Conservation (phyloP, 2,329 filamentous ascomycete genomes). For the Diaporthe amygdali region DNA sequence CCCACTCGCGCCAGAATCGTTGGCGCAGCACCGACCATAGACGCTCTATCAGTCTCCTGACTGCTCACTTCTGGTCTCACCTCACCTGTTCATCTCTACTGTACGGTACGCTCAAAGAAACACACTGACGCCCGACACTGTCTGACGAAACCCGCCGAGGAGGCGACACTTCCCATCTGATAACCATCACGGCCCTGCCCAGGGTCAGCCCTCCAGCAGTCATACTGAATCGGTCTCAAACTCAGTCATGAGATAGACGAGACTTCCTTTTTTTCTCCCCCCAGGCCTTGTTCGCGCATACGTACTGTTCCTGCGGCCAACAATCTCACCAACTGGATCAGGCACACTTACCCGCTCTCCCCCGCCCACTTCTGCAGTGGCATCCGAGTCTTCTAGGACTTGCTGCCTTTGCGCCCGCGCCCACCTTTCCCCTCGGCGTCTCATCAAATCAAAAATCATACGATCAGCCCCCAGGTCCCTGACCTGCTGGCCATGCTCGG, state of each 20-base stretch:
- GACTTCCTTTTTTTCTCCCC: not conserved
- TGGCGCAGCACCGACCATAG: not conserved
- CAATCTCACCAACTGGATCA: not conserved
- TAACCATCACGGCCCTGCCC: not conserved
- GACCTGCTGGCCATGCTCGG: conserved; percentile 21
- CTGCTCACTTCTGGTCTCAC: conserved; percentile 10
- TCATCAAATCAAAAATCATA: conserved; percentile 11
- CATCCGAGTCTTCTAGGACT: conserved; percentile 11
- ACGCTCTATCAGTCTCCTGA: conserved; percentile 10
- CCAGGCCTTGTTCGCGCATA: not conserved
- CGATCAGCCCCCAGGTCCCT: not conserved
- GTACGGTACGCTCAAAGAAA: not conserved
- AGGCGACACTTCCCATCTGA: not conserved
- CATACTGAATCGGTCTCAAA: not conserved
- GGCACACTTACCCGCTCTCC: not conserved
- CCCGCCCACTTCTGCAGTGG: not conserved
- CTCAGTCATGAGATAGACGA: not conserved
- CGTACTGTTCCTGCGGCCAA: not conserved
- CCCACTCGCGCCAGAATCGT: not conserved
- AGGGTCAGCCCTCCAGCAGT: not conserved
- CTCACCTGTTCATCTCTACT: not conserved
- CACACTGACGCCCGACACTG: conserved; percentile 5
- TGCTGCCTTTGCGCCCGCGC: conserved; percentile 1
- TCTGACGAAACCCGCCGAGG: not conserved
- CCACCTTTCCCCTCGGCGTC: not conserved